phyloP scores from a whole-genome alignment of 768 basidiomycete genomes.

The Podaxis sp. region DNA sequence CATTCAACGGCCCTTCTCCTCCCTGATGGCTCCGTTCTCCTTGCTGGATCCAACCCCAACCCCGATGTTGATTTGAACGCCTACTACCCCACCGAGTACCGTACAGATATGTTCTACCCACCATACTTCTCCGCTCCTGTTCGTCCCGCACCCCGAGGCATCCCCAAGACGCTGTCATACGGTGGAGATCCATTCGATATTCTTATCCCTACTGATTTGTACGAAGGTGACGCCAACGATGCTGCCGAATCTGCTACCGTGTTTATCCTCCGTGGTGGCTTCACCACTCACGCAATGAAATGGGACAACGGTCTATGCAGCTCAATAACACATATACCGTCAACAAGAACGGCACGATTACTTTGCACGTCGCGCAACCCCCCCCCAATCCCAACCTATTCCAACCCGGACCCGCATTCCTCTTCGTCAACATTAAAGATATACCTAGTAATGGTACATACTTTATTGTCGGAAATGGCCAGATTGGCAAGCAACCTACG shows the following conservation, averaged over 20 bases:
- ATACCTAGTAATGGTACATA: constrained; percentile 69
- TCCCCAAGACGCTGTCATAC: constrained; percentile 57
- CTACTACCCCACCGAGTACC: constrained; percentile 58
- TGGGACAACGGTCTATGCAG: constrained; percentile 73
- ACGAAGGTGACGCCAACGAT: constrained; percentile 44
- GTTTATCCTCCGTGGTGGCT: constrained; percentile 60
- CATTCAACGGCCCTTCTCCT: constrained; percentile 69
- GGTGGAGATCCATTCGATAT: constrained; percentile 77
- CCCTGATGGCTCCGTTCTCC: constrained; percentile 63
- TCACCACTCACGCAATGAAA: constrained; percentile 78
- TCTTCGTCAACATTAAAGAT: constrained; percentile 76
- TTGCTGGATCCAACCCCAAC: constrained; percentile 83
- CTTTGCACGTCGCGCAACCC: constrained; percentile 65
- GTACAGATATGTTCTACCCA: constrained; percentile 14
- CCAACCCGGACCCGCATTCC: constrained; percentile 60
- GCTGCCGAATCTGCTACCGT: constrained; percentile 46
- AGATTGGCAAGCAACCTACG: constrained; percentile 51
- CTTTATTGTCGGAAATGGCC: constrained; percentile 73
- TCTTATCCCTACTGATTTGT: constrained; percentile 44
- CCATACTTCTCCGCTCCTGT: constrained; percentile 48
- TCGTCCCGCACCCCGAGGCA: constrained; percentile 53
- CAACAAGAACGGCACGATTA: constrained; percentile 44
- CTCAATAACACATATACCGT: constrained; percentile 58
- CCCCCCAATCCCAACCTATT: constrained; percentile 73
- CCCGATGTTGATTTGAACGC: constrained; percentile 51